Evolutionary conservation across 176 grass and related monocot species (phyloP).

Genomic region (Juncus effusus): DNA sequence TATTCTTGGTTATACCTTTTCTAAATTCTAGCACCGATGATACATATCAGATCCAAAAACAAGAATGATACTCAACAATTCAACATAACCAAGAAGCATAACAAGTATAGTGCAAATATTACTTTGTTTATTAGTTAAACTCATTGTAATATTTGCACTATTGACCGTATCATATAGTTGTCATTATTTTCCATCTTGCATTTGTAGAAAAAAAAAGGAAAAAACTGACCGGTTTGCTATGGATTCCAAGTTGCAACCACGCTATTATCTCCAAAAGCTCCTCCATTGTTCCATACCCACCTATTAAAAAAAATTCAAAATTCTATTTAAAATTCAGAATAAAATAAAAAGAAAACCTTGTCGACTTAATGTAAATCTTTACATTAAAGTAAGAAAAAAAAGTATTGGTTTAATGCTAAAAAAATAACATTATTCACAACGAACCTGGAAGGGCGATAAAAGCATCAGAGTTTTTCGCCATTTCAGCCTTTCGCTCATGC

Average conservation of each 20-base stretch:
- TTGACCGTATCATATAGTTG: neutral
- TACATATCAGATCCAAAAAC: too few species aligned
- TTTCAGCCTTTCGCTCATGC: slow-evolving; percentile 36
- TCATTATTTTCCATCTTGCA: neutral
- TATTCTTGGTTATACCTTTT: too few species aligned
- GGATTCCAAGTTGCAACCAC: slow-evolving; percentile 91
- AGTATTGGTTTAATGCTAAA: neutral
- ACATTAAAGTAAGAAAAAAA: neutral
- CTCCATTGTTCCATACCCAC: slow-evolving; percentile 94
- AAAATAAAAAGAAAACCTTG: too few species aligned
- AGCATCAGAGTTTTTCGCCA: slow-evolving; percentile 33
- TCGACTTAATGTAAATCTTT: too few species aligned
- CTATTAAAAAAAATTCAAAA: slow-evolving; percentile 27
- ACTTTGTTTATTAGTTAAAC: too few species aligned
- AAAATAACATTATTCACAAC: slow-evolving; percentile 1
- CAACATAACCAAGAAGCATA: too few species aligned
- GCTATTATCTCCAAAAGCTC: slow-evolving; percentile 95
- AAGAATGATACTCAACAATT: too few species aligned
- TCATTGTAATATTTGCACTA: neutral
- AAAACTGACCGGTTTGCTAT: slow-evolving; percentile 76
- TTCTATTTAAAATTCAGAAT: neutral
- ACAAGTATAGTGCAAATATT: too few species aligned
- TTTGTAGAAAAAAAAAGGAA: slow-evolving; percentile 29
- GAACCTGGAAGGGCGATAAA: slow-evolving; percentile 36
- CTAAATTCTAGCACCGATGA: too few species aligned